A percentile compares a stretch with the other conserved stretches of the same genome.
These are phyloP conservation scores for Dactylellina haptotyla DNA, from an alignment of 2,329 filamentous ascomycete genomes.

Conservation along the genomic window DNA sequence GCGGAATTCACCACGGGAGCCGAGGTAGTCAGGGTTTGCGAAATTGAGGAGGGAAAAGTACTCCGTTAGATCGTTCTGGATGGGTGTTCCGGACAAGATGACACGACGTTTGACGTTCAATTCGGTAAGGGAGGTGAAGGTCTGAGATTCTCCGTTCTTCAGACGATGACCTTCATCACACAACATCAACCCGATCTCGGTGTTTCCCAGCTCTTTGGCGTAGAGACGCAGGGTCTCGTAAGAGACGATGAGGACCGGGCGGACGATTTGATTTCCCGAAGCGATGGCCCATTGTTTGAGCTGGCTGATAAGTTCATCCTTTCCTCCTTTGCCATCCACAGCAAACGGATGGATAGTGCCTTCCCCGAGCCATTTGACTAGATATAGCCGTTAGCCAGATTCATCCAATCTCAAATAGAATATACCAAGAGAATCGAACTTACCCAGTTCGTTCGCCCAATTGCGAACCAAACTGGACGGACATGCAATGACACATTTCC, in stretches of 20 bases:
- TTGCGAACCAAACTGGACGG: conserved; percentile 96
- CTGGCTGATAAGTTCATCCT: conserved; percentile 89
- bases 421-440: no score
- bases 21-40: conserved; percentile 90
- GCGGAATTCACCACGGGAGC: conserved; percentile 87
- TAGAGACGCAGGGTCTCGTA: conserved; percentile 95
- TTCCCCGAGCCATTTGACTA: conserved; percentile 89
- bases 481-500: conserved; percentile 96
- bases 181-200: conserved; percentile 88
- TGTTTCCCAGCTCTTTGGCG: conserved; percentile 86
- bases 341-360: conserved; percentile 93
- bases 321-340: conserved; percentile 94
- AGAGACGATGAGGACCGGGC: conserved; percentile 95
- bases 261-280: conserved; percentile 84
- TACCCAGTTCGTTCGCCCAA: conserved; percentile 89
- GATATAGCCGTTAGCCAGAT: conserved; percentile 49
- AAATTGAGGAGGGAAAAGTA: conserved; percentile 97
- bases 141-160: conserved; percentile 96
- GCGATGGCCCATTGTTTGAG: conserved; percentile 94
- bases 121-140: conserved; percentile 88
- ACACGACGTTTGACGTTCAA: conserved; percentile 91
- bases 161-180: conserved; percentile 96
- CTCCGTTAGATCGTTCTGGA: conserved; percentile 97
- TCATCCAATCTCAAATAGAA: background rate
- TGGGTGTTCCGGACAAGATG: conserved; percentile 94